phyloP scores from a whole-genome alignment of 2,329 filamentous ascomycete species.

The Ophiostoma sp. region DNA sequence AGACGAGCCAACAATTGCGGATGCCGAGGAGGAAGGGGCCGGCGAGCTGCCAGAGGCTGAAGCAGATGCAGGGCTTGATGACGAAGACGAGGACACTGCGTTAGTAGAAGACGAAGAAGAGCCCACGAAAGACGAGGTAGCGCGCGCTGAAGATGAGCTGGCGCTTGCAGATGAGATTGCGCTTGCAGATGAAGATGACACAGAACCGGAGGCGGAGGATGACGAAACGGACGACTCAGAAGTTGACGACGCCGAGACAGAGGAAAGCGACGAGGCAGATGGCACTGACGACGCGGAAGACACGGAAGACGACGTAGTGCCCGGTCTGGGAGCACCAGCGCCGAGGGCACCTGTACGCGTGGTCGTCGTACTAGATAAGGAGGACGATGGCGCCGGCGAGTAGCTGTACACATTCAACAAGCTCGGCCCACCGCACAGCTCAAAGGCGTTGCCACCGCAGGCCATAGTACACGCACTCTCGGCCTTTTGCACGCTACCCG shows the following conservation, averaged over 20 bases:
- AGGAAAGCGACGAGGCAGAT: background rate
- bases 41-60: background rate
- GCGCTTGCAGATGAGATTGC: background rate
- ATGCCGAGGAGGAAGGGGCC: background rate
- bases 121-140: background rate
- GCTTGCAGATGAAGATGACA: background rate
- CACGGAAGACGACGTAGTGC: background rate
- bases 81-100: background rate
- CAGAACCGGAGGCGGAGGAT: background rate
- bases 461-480: constrained; percentile 26
- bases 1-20: background rate
- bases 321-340: background rate
- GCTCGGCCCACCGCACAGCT: constrained; percentile 29
- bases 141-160: background rate
- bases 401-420: constrained; percentile 26
- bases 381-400: background rate
- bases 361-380: background rate
- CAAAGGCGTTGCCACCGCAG: constrained; percentile 27
- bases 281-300: background rate
- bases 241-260: background rate
- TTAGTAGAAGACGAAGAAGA: background rate
- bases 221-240: background rate
- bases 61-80: background rate
- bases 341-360: background rate
- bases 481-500: constrained; percentile 15